Conservation (phyloP, 2,329 filamentous ascomycete genomes). For the Botrytis hyacinthi region DNA sequence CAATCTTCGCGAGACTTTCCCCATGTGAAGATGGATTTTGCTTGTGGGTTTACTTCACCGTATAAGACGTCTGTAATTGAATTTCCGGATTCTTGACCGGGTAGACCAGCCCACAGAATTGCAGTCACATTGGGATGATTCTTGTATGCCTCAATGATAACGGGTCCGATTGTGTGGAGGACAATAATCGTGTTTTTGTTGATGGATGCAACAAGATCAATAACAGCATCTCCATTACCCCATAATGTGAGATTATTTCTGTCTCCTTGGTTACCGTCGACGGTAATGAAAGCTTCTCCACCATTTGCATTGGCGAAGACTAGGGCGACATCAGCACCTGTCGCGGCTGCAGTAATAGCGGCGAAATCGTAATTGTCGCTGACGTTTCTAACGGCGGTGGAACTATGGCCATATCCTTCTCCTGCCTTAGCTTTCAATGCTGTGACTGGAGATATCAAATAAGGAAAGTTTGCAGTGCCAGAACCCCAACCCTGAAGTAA, state of each 20-base stretch:
- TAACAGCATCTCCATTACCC: conserved; percentile 75
- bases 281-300: conserved; percentile 80
- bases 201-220: conserved; percentile 72
- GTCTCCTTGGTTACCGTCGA: conserved; percentile 82
- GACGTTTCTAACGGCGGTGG: conserved; percentile 61
- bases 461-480: conserved; percentile 71
- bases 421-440: conserved; percentile 64
- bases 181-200: conserved; percentile 90
- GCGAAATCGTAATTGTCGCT: conserved; percentile 55
- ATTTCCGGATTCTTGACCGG: conserved; percentile 81
- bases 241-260: conserved; percentile 91
- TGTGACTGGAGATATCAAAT: conserved; percentile 70
- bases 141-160: conserved; percentile 73
- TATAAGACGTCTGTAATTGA: conserved; percentile 78
- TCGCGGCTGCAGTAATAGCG: conserved; percentile 61
- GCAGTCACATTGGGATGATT: conserved; percentile 77
- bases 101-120: conserved; percentile 79
- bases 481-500: conserved; percentile 68
- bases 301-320: conserved; percentile 87
- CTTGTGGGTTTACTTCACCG: conserved; percentile 72
- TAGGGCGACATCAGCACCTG: conserved; percentile 66
- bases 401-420: conserved; percentile 57
- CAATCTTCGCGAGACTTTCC: conserved; percentile 48
- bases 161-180: conserved; percentile 80
- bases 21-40: conserved; percentile 77